Evolutionary conservation across 208 protist genomes (phyloP).

Genomic region (Kentomonas sorsogonicus): DNA sequence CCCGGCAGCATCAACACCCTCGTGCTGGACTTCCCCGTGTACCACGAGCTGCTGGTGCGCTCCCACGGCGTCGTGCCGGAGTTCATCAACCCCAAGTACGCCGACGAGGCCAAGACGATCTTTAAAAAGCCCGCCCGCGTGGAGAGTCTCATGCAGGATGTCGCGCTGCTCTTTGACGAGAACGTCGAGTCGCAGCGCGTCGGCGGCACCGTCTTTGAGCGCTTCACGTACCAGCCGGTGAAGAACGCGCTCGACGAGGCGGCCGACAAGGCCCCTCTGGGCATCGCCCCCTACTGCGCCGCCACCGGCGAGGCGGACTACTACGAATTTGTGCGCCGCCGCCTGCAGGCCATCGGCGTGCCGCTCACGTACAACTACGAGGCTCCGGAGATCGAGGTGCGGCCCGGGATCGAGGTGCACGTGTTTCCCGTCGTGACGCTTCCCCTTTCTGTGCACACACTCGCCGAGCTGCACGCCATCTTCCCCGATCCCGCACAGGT

Average conservation of each 20-base stretch:
- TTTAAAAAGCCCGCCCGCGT: constrained; percentile 83
- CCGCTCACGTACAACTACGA: constrained; percentile 16
- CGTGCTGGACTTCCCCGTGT: constrained; percentile 59
- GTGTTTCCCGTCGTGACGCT: constrained; percentile 51
- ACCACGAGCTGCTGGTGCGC: constrained; percentile 41
- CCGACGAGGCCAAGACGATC: constrained; percentile 32
- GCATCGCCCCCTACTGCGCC: constrained; percentile 52
- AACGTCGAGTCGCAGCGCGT: constrained; percentile 35
- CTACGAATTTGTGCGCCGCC: constrained; percentile 58
- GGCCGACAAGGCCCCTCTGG: constrained; percentile 28
- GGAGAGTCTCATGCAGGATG: constrained; percentile 90
- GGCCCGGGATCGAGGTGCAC: constrained; percentile 10
- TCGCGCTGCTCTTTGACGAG: constrained; percentile 56
- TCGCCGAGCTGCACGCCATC: constrained; percentile 28
- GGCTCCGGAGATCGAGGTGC: constrained; percentile 17
- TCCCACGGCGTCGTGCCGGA: constrained; percentile 81
- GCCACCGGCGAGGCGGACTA: constrained; percentile 66
- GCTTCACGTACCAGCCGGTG: constrained; percentile 78
- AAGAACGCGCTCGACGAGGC: constrained; percentile 79
- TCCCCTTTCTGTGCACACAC: constrained; percentile 17
- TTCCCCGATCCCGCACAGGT: constrained; percentile 57
- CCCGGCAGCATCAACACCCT: constrained; percentile 93
- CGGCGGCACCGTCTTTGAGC: constrained; percentile 65
- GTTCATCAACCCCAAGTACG: constrained; percentile 94
- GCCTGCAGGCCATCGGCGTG: constrained; percentile 48